phyloP scores from a whole-genome alignment of 2,329 filamentous ascomycete genomes.

The Orbilia javanica region DNA sequence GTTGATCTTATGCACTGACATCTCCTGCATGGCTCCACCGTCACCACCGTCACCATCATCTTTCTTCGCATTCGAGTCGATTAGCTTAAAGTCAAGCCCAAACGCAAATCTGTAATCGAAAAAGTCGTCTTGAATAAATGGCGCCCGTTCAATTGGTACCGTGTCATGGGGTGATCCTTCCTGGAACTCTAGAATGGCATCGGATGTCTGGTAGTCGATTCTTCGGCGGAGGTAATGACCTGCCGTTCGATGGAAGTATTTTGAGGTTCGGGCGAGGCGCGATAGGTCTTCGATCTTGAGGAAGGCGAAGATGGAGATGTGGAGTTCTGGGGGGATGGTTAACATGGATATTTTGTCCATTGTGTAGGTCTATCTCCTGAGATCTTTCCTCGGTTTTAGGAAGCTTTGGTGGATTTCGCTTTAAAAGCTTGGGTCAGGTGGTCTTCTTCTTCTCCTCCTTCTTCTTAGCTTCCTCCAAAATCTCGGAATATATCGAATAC shows the following conservation, averaged over 20 bases:
- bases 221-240: slow-evolving; percentile 2
- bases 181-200: background rate
- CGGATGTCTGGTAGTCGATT: background rate
- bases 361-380: background rate
- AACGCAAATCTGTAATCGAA: background rate
- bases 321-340: slow-evolving; percentile 9
- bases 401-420: no score
- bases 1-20: background rate
- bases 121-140: slow-evolving; percentile 14
- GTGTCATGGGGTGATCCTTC: background rate
- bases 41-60: background rate
- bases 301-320: slow-evolving; percentile 15
- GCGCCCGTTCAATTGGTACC: background rate
- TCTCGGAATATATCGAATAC: background rate
- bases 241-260: slow-evolving; percentile 11
- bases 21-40: no score
- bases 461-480: no score
- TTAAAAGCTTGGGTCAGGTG: no score
- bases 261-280: slow-evolving; percentile 2
- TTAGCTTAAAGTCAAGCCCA: background rate
- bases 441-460: no score
- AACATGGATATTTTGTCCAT: slow-evolving; percentile 3
- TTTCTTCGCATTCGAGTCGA: background rate
- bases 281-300: background rate
- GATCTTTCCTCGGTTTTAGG: no score